A percentile compares a stretch with the other conserved stretches of the same genome.
Conservation (phyloP, 192 early-diverging fungal species). For the Phycomyces nitens region DNA sequence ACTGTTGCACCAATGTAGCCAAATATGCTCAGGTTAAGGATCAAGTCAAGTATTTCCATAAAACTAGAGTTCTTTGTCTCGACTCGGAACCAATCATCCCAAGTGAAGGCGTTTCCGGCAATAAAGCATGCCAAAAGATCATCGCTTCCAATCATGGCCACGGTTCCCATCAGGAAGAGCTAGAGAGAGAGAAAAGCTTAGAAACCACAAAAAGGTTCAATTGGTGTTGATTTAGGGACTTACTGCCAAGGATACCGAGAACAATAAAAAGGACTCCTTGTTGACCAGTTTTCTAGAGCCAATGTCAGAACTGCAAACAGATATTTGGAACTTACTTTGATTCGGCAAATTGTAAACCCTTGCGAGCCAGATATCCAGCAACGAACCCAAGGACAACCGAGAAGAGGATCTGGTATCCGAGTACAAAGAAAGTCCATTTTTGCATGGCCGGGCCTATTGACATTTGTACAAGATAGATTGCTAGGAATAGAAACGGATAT, state of each 20-base stretch:
- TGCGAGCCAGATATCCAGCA: constrained; percentile 65
- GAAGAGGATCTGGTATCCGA: constrained; percentile 73
- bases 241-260: constrained; percentile 72
- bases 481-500: constrained; percentile 75
- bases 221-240: constrained; percentile 4
- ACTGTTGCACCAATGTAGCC: constrained; percentile 82
- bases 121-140: constrained; percentile 77
- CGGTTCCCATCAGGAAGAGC: constrained; percentile 64
- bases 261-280: constrained; percentile 81
- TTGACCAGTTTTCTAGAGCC: constrained; percentile 84
- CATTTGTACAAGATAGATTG: constrained; percentile 60
- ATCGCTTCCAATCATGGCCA: constrained; percentile 69
- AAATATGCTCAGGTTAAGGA: constrained; percentile 84
- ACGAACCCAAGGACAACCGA: constrained; percentile 66
- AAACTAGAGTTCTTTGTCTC: constrained; percentile 73
- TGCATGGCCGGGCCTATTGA: constrained; percentile 58
- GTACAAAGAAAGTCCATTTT: constrained; percentile 67
- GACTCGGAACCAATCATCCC: constrained; percentile 89
- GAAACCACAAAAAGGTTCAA: background rate
- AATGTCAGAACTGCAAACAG: too few relatives aligned
- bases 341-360: constrained; percentile 62
- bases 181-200: background rate
- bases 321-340: constrained; percentile 38
- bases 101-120: constrained; percentile 76
- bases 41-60: constrained; percentile 79